These are phyloP conservation scores for Orbilia blumenaviensis DNA, from an alignment of 2,329 filamentous ascomycete genomes.

Conservation along the genomic window DNA sequence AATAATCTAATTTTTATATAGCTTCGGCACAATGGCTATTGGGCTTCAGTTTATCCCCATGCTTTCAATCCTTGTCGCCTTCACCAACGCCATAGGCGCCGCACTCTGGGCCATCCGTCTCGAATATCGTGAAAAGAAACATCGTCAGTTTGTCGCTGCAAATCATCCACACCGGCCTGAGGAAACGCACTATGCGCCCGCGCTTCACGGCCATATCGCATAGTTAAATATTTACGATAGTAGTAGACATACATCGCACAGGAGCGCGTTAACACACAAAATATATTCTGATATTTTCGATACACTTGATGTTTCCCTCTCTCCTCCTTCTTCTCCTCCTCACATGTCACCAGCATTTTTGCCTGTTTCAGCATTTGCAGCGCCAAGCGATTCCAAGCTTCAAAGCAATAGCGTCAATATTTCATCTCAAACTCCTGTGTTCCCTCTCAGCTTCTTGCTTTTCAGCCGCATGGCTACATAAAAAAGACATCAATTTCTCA, in stretches of 20 bases:
- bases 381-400: slow-evolving; percentile 5
- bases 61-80: slow-evolving; percentile 90
- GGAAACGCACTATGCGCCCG: slow-evolving; percentile 35
- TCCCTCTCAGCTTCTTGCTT: background rate
- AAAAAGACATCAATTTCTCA: too few species aligned
- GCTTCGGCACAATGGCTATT: slow-evolving; percentile 85
- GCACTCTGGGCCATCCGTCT: slow-evolving; percentile 85
- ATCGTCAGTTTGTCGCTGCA: slow-evolving; percentile 46
- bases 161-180: slow-evolving; percentile 50
- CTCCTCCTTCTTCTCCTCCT: too few species aligned
- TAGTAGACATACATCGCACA: background rate
- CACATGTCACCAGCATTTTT: background rate
- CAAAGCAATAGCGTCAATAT: slow-evolving; percentile 11
- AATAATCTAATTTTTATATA: background rate
- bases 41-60: slow-evolving; percentile 86
- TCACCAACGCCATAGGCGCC: slow-evolving; percentile 84
- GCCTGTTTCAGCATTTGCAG: background rate
- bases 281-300: background rate
- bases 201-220: background rate
- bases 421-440: slow-evolving; percentile 1
- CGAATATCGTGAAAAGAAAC: slow-evolving; percentile 64
- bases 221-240: background rate
- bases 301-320: slow-evolving; percentile 11
- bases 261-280: background rate
- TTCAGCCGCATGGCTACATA: too few species aligned